Base-by-base conservation (phyloP, 2,329 filamentous ascomycete species). In the Xylaria sp. region DNA sequence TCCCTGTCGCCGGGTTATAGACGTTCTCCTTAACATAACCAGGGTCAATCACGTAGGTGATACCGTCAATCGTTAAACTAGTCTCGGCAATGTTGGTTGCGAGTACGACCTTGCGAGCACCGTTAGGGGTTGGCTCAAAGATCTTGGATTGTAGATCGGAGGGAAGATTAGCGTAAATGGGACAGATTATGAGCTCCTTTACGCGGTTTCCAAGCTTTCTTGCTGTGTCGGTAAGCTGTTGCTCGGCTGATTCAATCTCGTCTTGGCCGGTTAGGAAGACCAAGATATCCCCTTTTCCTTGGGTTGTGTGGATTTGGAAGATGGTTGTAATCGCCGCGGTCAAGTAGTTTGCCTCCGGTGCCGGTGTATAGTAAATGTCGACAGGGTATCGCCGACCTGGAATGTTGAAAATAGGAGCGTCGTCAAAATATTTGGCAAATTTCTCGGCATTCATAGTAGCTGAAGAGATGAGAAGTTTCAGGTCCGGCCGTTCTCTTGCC, bases 11-110 rank as follows among this genome's bases (percentile, higher is more conserved):
- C 0, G 94, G 92, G 70, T 97, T 97, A 82, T 95, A 98, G 1
- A 94, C 88, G 73, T 97, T 97, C 77, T 98, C 93, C 79, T 99
- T 99, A 70, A 96, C 93, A 72, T 97, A 97, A 0, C 96, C 96
- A 0, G 93, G 93, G 74, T 99, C 96, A 68, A 98, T 97, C 42
- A 98, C 96, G 78, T 97, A 98, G 8, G 95, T 92, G 68, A 98
- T 97, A 17, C 94, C 95, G 78, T 98, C 94, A 66, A 99, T 97
- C 0, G 96, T 99, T 76, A 99, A 82, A 83, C 90, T 94, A 0
- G 96, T 99, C 79, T 99, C 96, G 2, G 96, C 96, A 79, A 99
- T 98, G 77, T 99, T 99, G 2, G 96, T 98, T 0, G 95, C 94
- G 45, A 98, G 82, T 0, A 99, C 93, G 0, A 98, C 93, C 78